Conservation (phyloP, 2,329 filamentous ascomycete genomes). For the Dactylonectria macrodidyma region DNA sequence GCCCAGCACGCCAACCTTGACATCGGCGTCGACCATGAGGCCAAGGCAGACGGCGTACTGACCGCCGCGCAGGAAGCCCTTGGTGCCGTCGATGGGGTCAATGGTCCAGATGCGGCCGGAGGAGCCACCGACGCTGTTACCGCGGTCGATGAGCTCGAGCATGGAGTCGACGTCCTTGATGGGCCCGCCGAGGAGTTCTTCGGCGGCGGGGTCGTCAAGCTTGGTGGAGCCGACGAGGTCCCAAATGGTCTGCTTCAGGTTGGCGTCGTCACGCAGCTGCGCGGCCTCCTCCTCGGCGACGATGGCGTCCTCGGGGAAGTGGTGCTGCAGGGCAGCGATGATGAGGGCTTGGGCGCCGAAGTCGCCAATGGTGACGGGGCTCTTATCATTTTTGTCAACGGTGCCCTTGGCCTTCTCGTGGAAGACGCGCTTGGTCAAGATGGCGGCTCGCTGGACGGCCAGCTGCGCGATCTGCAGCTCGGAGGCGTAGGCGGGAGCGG, state of each 20-base stretch:
- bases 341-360: slow-evolving; percentile 98
- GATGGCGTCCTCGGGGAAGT: slow-evolving; percentile 92
- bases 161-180: slow-evolving; percentile 75
- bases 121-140: slow-evolving; percentile 79
- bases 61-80: slow-evolving; percentile 94
- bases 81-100: slow-evolving; percentile 97
- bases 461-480: slow-evolving; percentile 89
- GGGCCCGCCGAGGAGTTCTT: slow-evolving; percentile 79
- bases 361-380: slow-evolving; percentile 97
- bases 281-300: slow-evolving; percentile 96
- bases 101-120: slow-evolving; percentile 93
- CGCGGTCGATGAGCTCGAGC: slow-evolving; percentile 77
- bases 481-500: slow-evolving; percentile 71
- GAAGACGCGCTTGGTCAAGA: slow-evolving; percentile 69
- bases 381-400: slow-evolving; percentile 90
- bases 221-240: slow-evolving; percentile 81
- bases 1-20: slow-evolving; percentile 93
- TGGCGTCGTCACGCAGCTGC: slow-evolving; percentile 79
- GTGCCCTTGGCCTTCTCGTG: slow-evolving; percentile 95
- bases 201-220: slow-evolving; percentile 70
- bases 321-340: slow-evolving; percentile 88
- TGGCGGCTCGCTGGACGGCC: slow-evolving; percentile 83
- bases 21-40: slow-evolving; percentile 92
- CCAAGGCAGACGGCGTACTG: slow-evolving; percentile 97
- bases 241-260: slow-evolving; percentile 82